phyloP scores from a whole-genome alignment of 768 basidiomycete genomes.

The Tricholoma furcatifolium region DNA sequence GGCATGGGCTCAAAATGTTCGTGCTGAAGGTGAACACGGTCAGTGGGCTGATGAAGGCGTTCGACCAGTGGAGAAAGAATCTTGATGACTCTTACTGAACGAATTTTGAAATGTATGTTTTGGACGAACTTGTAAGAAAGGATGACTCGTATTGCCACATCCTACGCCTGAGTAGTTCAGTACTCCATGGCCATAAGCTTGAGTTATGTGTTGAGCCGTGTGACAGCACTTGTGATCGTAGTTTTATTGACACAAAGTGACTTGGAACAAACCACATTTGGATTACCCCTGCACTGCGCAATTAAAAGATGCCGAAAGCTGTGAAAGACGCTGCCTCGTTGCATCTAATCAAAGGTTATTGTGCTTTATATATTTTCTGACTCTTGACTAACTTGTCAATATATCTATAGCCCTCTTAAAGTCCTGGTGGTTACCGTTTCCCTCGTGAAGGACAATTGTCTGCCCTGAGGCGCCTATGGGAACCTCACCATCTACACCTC shows the following conservation, averaged over 20 bases:
- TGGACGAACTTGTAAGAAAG: too few species aligned
- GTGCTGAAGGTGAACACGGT: neutral
- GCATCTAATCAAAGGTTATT: slow-evolving; percentile 1
- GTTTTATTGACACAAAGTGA: neutral
- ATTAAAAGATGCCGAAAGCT: slow-evolving; percentile 6
- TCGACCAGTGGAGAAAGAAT: neutral
- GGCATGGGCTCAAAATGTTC: slow-evolving; percentile 45
- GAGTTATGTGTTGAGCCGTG: too few species aligned
- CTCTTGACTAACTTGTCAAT: neutral
- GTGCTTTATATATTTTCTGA: neutral
- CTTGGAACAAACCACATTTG: too few species aligned
- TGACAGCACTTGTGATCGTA: neutral
- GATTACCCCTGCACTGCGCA: neutral
- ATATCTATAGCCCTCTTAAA: neutral
- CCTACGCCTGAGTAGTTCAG: too few species aligned
- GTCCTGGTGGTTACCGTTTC: neutral
- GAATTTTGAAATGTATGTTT: neutral
- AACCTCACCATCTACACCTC: neutral
- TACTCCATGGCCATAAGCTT: too few species aligned
- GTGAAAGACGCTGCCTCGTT: slow-evolving; percentile 6
- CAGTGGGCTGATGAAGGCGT: slow-evolving; percentile 1
- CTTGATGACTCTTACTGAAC: neutral
- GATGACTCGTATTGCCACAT: too few species aligned
- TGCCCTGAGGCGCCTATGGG: neutral
- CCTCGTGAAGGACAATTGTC: too few species aligned